These are phyloP conservation scores for Allium sativum DNA, from an alignment of 106 monocot species.

Conservation along the genomic window DNA sequence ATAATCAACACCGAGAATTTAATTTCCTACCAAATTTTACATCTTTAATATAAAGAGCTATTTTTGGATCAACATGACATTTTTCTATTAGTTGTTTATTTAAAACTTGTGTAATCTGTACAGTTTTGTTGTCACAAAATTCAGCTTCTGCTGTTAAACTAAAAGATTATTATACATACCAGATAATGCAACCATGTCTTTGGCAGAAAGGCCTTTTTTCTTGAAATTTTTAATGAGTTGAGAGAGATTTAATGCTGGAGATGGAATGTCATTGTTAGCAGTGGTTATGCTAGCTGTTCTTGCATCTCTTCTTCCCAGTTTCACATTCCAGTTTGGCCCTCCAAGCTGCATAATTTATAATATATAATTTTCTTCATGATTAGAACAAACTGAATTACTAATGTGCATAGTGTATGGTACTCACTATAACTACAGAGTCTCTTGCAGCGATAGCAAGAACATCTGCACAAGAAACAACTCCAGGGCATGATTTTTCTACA, in stretches of 20 bases:
- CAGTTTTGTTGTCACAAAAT: neutral
- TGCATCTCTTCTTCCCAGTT: slow-evolving; percentile 25
- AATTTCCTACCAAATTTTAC: neutral
- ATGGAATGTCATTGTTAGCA: slow-evolving; percentile 19
- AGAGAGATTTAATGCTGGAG: slow-evolving; percentile 17
- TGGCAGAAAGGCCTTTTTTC: slow-evolving; percentile 15
- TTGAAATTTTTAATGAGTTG: slow-evolving; percentile 19
- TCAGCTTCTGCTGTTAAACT: neutral
- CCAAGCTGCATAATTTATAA: slow-evolving; percentile 8
- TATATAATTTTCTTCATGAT: neutral
- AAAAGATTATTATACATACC: slow-evolving; percentile 1
- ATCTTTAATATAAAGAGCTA: neutral
- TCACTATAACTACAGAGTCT: slow-evolving; percentile 19
- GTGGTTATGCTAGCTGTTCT: slow-evolving; percentile 10
- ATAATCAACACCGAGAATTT: neutral
- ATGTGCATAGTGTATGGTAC: neutral
- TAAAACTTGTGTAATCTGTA: neutral
- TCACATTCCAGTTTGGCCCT: slow-evolving; percentile 23
- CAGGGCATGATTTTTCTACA: slow-evolving; percentile 22
- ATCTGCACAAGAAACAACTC: slow-evolving; percentile 37
- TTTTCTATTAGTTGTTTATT: neutral
- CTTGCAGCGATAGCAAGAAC: slow-evolving; percentile 18
- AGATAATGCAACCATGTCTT: slow-evolving; percentile 19
- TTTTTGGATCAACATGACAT: neutral
- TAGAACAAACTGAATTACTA: neutral